Evolutionary conservation across 208 protist genomes (phyloP).

Genomic region (Lotmaria passim): DNA sequence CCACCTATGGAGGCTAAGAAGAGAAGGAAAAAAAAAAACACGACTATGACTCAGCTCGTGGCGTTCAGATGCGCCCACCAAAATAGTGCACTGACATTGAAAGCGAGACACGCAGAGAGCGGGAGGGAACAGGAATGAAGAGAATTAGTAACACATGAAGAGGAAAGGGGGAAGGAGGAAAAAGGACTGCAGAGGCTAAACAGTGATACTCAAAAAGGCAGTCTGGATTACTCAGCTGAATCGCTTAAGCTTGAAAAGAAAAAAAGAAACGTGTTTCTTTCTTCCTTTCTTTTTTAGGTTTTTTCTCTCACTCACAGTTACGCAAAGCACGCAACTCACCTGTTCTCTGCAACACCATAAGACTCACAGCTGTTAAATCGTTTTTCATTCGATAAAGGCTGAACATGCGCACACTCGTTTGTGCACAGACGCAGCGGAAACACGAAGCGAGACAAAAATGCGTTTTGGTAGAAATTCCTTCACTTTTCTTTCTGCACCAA

Average conservation of each 20-base stretch:
- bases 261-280: background rate
- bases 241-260: background rate
- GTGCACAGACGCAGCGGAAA: background rate
- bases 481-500: conserved; percentile 13
- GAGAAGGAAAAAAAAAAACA: conserved; percentile 1
- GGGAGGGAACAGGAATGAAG: background rate
- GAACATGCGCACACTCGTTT: background rate
- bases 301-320: no score
- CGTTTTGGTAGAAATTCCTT: no score
- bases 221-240: no score
- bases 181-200: background rate
- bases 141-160: conserved; percentile 4
- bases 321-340: no score
- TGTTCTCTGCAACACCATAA: no score
- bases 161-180: background rate
- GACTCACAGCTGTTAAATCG: no score
- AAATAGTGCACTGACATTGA: background rate
- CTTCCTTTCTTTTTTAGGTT: no score
- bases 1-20: background rate
- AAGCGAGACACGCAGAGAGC: background rate
- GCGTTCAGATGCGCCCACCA: background rate
- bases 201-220: background rate
- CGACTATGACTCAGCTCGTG: background rate
- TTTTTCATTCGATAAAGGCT: no score
- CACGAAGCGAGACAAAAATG: no score